phyloP scores from a whole-genome alignment of 2,329 filamentous ascomycete genomes.

The Diaporthe longicolla region DNA sequence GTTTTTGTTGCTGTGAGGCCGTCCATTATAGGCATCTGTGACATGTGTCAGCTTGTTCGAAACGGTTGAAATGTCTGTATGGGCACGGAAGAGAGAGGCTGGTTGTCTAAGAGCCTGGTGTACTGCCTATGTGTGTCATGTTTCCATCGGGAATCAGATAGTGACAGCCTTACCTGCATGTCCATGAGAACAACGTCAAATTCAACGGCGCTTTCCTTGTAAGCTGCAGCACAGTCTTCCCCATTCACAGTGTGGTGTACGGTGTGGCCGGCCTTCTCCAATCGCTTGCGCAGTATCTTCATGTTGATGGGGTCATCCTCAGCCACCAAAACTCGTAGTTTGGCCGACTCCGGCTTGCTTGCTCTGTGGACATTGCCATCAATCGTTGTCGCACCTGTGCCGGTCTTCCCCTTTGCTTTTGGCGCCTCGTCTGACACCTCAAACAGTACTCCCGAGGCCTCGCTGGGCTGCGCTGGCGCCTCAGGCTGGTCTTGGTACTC shows the following conservation, averaged over 20 bases:
- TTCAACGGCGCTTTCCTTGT: conserved; percentile 70
- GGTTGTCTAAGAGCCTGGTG: background rate
- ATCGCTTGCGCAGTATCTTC: conserved; percentile 82
- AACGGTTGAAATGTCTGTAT: too few species aligned
- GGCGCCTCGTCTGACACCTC: conserved; percentile 52
- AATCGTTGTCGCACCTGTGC: conserved; percentile 33
- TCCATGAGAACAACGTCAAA: conserved; percentile 93
- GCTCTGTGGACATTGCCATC: conserved; percentile 35
- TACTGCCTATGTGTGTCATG: too few species aligned
- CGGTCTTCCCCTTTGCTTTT: conserved; percentile 33
- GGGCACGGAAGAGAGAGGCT: background rate
- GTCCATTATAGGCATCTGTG: conserved; percentile 92
- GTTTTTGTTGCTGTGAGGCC: conserved; percentile 86
- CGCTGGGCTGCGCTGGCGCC: conserved; percentile 48
- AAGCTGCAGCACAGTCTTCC: conserved; percentile 83
- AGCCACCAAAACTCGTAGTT: conserved; percentile 80
- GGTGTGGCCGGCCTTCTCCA: conserved; percentile 82
- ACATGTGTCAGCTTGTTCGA: conserved; percentile 3
- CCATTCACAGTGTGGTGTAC: conserved; percentile 84
- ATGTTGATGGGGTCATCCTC: conserved; percentile 93
- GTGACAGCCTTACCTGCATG: conserved; percentile 76
- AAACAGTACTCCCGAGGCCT: conserved; percentile 55
- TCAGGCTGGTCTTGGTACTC: conserved; percentile 56
- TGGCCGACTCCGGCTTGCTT: conserved; percentile 46
- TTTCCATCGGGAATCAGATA: background rate